These are phyloP conservation scores for Letharia columbiana DNA, from an alignment of 495 filamentous ascomycete species.

Conservation along the genomic window DNA sequence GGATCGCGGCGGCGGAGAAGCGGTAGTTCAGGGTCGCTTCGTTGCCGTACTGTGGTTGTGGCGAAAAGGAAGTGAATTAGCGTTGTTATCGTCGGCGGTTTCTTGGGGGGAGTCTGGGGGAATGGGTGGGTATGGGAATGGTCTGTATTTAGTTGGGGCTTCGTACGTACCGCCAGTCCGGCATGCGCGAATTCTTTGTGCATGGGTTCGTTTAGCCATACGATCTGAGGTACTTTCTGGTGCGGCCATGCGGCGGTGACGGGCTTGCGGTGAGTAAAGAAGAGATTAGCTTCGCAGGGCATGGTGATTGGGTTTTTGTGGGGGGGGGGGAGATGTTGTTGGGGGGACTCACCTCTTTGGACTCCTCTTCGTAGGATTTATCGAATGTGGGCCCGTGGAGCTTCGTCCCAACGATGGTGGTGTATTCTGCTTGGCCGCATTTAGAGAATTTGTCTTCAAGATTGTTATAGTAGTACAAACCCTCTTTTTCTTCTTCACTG, in stretches of 20 bases:
- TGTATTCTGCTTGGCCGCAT: neutral
- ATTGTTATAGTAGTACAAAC: too few species aligned
- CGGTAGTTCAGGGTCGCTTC: neutral
- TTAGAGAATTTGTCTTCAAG: neutral
- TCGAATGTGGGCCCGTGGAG: neutral
- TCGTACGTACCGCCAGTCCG: neutral
- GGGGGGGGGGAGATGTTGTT: neutral
- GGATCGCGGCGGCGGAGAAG: slow-evolving; percentile 6
- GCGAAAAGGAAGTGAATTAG: too few species aligned
- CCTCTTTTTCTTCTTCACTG: neutral
- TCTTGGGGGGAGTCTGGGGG: too few species aligned
- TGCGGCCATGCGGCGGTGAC: neutral
- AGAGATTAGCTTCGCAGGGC: neutral
- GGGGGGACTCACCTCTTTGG: neutral
- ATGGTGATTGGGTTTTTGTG: neutral
- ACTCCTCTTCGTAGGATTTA: neutral
- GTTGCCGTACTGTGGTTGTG: neutral
- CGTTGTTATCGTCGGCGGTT: too few species aligned
- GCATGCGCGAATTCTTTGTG: neutral
- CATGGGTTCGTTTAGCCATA: neutral
- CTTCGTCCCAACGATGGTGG: neutral
- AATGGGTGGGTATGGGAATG: slow-evolving; percentile 1
- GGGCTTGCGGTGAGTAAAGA: neutral
- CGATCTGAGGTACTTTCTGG: neutral
- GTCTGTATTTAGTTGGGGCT: too few species aligned